Evolutionary conservation across 1,284 basidiomycete genomes (phyloP), one percentile per base, ranked within the genome.

Genomic region (Dichomitus squalens): DNA sequence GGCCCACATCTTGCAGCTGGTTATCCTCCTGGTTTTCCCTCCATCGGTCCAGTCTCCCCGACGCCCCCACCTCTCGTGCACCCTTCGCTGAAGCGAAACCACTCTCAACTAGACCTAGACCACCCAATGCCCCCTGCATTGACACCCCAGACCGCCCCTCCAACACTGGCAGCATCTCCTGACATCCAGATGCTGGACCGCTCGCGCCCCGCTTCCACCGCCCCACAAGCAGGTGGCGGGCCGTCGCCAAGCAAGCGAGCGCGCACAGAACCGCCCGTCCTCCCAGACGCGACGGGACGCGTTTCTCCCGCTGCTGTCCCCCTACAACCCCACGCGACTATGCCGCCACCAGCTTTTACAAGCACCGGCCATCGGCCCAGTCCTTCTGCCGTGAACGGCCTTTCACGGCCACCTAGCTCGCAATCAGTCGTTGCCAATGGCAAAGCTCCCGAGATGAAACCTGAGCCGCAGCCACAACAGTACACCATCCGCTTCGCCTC

Each of bases 231-330:
- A 20, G 65, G 79, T 57, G 83, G 82, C 23, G 81, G 79, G 3
- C 84, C 85, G 4, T 85, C 86, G 11, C 86, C 87, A 6, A 72
- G 77, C 16, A 91, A 91, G 70, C 85, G 88, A 35, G 73, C 77
- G 38, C 84, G 88, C 21, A 86, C 78, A 46, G 86, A 87, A 34
- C 75, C 74, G 5, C 77, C 77, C 9, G 46, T 59, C 60, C 64
- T 65, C 51, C 58, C 57, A 38, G 60, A 62, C 43, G 49, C 49
- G 18, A 27, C 62, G 35, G 51, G 60, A 35, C 62, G 58, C 47
- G 63, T 20, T 57, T 63, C 58, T 9, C 58, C 61, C 4, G 46
- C 43, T 14, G 25, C 43, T n/a, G 20, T 44, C 3, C 25, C 40
- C 2, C 23, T 63, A 7, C 61, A 63, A 31, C 44, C 58, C 36